Evolutionary conservation across 2,329 filamentous ascomycete species (phyloP), one percentile per base, ranked within the genome.

Genomic region (Dendrostoma leiphaemia): DNA sequence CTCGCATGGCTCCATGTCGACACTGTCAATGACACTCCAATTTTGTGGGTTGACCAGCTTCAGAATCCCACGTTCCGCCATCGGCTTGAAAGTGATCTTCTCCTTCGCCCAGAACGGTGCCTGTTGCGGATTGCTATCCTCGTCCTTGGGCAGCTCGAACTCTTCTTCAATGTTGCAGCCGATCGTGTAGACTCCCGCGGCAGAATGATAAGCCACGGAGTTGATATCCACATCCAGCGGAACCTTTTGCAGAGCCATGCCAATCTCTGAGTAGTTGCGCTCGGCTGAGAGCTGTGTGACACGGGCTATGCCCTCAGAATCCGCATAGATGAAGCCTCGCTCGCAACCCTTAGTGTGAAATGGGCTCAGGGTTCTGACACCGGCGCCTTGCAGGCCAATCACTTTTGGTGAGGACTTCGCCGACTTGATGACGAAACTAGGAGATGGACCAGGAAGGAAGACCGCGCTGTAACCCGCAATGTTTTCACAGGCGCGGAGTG

Each of bases 111-210:
- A 93, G 13, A 54, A 55, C 1, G 55, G 43, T 15, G 55, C 55
- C 43, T 58, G 55, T 13, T 58, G 55, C 9, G 55, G 55, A 19
- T 58, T 58, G 21, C 59, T 94, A 55, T 96, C 86, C 60, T 92
- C 92, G 61, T 96, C 91, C 50, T 89, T 89, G 1, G 91, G 90
- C 21, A 97, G 79, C 68, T 91, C 88, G 66, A 96, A 97, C 3
- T 85, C 83, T 46, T 86, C 83, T 24, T 71, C 66, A 7, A 76
- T 75, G 58, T 85, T 88, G 53, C 89, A 92, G 4, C 85, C 90
- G 15, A 93, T 74, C 2, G 91, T 83, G 65, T 96, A 97, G 0
- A 88, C 83, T 21, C 84, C 83, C 38, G 87, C 87, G 0, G 85
- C 82, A 2, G 85, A 76, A 65, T 96, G 92, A 65, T 92, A 96